A percentile compares a stretch with the other conserved stretches of the same genome.
Conservation (phyloP, 108 stramenopile genomes). For the Aurantiochytrium sp. region DNA sequence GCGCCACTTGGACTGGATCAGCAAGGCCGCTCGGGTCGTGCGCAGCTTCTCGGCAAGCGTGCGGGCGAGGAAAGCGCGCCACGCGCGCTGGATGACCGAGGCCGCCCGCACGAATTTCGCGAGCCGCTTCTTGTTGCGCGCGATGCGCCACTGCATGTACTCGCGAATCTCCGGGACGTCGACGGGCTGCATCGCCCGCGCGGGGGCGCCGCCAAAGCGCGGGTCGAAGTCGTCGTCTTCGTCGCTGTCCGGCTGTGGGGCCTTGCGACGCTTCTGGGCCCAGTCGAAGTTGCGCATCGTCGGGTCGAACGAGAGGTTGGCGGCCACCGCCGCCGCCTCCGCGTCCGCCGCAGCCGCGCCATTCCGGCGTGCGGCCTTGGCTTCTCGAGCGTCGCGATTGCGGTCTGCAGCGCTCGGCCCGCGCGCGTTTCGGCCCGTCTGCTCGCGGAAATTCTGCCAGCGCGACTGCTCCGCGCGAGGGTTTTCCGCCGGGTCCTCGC, state of each 20-base stretch:
- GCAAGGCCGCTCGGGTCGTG: slow-evolving; percentile 55
- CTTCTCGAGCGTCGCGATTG: background rate
- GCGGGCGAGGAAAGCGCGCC: slow-evolving; percentile 64
- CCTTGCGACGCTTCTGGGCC: background rate
- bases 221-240: slow-evolving; percentile 53
- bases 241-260: background rate
- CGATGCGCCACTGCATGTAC: slow-evolving; percentile 79
- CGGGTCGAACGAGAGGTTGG: slow-evolving; percentile 48
- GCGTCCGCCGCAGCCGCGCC: background rate
- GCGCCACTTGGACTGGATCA: slow-evolving; percentile 63
- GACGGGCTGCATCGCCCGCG: slow-evolving; percentile 50
- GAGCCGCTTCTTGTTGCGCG: slow-evolving; percentile 70
- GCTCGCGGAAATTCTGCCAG: background rate
- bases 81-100: slow-evolving; percentile 57
- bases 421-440: background rate
- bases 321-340: background rate
- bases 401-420: background rate
- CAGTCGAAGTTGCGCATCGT: slow-evolving; percentile 55
- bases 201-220: slow-evolving; percentile 35
- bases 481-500: background rate
- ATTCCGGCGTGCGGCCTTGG: background rate
- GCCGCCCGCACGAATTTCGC: slow-evolving; percentile 63
- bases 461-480: background rate
- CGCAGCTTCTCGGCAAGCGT: slow-evolving; percentile 60
- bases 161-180: slow-evolving; percentile 74